Evolutionary conservation across 345 rosid genomes (phyloP), one percentile per base, ranked within the genome.

Genomic region (Ceriops decandra): DNA sequence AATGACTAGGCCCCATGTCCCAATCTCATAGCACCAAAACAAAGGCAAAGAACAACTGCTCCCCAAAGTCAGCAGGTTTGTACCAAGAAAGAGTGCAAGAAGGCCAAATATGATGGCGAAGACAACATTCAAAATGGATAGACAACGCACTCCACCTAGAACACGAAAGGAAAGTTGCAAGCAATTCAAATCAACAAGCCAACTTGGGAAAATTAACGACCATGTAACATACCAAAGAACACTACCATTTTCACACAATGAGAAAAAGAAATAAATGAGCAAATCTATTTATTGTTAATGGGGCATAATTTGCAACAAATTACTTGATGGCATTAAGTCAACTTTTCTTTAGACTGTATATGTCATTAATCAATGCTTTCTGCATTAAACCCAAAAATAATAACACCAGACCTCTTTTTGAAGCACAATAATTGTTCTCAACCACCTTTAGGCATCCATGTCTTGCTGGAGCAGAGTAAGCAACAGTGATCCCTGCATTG

Each of bases 11-110:
- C 96, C 95, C 96, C 96, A 93, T 5, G 87, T 81, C 31, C 90
- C 81, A 60, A 91, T 81, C 85, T 93, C 97, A 51, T 93, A 89
- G 86, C 96, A 93, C 97, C 98, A 93, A 81, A 91, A 93, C 77
- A 93, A 76, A 60, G 97, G 91, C 69, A 82, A 59, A 4, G 96
- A 89, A 68, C 97, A 93, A 79, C 89, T 89, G 78, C 96, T 93
- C 61, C 97, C 97, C 52, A 89, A 66, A n/a, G 95, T 85, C 58
- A 93, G 82, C 76, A 93, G 95, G 84, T 91, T 93, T 68, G 97
- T 86, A 66, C 98, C 97, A 52, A 91, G 92, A 71, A 91, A 85
- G 53, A 91, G 64, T 3, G 97, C 98, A 16, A 93, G 91, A 66
- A 93, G 87, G 59, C 95, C 85, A 38, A 85, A 93, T 76, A 87